Conservation (phyloP, 2,329 filamentous ascomycete genomes). For the Aspergillus sojae region DNA sequence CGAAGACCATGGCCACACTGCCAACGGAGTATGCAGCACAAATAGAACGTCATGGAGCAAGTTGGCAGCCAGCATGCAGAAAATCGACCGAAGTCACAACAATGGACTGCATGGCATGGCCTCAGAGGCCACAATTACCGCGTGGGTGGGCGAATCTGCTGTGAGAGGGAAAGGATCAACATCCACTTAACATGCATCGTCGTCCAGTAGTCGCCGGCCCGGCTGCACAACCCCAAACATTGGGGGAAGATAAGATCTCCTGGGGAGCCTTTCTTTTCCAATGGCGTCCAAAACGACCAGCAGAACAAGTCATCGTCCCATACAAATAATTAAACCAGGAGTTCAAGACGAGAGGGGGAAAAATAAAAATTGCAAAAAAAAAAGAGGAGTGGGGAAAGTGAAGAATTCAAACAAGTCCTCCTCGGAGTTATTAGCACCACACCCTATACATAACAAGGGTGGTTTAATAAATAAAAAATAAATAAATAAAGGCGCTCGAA, state of each 20-base stretch:
- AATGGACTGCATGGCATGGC: conserved; percentile 11
- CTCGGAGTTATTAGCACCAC: neutral
- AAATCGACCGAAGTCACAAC: conserved; percentile 13
- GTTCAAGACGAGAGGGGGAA: neutral
- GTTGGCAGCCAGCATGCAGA: conserved; percentile 14
- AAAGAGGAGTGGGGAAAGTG: neutral
- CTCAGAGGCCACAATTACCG: conserved; percentile 9
- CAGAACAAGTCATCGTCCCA: neutral
- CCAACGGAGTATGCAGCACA: neutral
- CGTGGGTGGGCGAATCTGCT: conserved; percentile 8
- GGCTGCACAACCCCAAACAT: conserved; percentile 19
- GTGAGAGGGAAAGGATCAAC: conserved; percentile 20
- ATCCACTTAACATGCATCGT: conserved; percentile 13
- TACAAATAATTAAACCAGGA: neutral
- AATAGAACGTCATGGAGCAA: conserved; percentile 9
- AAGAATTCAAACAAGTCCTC: neutral
- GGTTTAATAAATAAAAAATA: neutral
- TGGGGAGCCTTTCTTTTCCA: conserved; percentile 8
- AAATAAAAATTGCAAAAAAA: neutral
- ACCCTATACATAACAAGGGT: neutral
- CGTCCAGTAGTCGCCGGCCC: conserved; percentile 13
- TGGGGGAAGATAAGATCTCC: conserved; percentile 15
- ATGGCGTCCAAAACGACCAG: neutral
- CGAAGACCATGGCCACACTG: neutral
- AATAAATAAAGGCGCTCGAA: neutral